A percentile compares a stretch with the other conserved stretches of the same genome.
Evolutionary conservation across 2,329 filamentous ascomycete species (phyloP).

Genomic region (Fusarium sp.): DNA sequence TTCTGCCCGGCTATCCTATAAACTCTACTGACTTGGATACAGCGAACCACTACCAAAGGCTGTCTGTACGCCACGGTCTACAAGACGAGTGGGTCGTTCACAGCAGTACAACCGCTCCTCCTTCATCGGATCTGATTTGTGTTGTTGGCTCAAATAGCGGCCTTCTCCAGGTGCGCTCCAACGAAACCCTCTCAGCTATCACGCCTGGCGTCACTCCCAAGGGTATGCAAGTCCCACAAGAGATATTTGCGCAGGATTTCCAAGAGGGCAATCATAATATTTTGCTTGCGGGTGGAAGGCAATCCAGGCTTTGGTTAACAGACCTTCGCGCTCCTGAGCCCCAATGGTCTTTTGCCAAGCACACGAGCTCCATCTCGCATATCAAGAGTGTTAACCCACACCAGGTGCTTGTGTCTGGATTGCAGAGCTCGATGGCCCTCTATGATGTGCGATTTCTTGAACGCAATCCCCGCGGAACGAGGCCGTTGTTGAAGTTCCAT

Average conservation of each 20-base stretch:
- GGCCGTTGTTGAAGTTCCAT: constrained; percentile 62
- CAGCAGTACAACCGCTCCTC: constrained; percentile 59
- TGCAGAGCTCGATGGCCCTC: constrained; percentile 63
- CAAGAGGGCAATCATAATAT: constrained; percentile 59
- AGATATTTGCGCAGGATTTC: constrained; percentile 66
- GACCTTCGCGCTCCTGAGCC: constrained; percentile 59
- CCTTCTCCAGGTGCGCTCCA: constrained; percentile 56
- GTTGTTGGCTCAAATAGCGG: constrained; percentile 64
- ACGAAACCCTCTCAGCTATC: constrained; percentile 54
- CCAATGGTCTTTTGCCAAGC: constrained; percentile 52
- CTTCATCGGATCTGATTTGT: constrained; percentile 58
- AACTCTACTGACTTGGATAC: constrained; percentile 1
- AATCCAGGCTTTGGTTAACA: constrained; percentile 59
- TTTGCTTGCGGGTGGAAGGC: constrained; percentile 65
- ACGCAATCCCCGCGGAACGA: constrained; percentile 39
- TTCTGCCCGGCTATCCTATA: neutral
- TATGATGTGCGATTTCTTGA: constrained; percentile 67
- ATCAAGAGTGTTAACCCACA: constrained; percentile 63
- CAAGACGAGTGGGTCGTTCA: constrained; percentile 54
- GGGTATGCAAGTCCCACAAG: constrained; percentile 43
- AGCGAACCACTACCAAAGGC: constrained; percentile 53
- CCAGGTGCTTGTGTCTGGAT: constrained; percentile 66
- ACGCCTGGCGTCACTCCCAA: constrained; percentile 44
- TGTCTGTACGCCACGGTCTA: constrained; percentile 48
- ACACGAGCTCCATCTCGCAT: constrained; percentile 62